These are phyloP conservation scores for Heterobasidion occidentale DNA, from an alignment of 1,284 basidiomycete genomes.

Conservation along the genomic window DNA sequence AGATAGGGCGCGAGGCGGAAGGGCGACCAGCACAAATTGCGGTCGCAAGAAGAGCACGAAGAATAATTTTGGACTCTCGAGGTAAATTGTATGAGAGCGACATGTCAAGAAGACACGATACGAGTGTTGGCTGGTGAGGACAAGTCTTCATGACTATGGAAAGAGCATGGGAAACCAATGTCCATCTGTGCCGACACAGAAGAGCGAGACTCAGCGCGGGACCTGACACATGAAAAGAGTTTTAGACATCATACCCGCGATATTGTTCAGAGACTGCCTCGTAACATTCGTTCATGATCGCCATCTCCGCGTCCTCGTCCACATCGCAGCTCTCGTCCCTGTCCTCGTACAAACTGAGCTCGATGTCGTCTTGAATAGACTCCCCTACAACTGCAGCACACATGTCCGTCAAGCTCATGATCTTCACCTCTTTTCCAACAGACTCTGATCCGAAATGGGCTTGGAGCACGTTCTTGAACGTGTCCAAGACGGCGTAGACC, in stretches of 20 bases:
- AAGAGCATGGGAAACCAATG: slow-evolving; percentile 43
- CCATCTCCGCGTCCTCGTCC: slow-evolving; percentile 21
- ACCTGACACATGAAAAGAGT: background rate
- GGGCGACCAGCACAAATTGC: slow-evolving; percentile 22
- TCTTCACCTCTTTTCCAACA: background rate
- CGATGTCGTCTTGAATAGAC: slow-evolving; percentile 29
- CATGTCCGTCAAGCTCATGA: slow-evolving; percentile 29
- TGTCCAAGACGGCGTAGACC: slow-evolving; percentile 43
- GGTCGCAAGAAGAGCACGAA: slow-evolving; percentile 27
- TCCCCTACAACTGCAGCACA: slow-evolving; percentile 42
- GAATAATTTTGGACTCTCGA: slow-evolving; percentile 34
- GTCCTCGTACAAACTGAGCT: slow-evolving; percentile 11
- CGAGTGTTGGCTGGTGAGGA: slow-evolving; percentile 35
- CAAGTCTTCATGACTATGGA: slow-evolving; percentile 36
- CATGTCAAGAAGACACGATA: slow-evolving; percentile 39
- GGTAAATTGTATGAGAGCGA: slow-evolving; percentile 31
- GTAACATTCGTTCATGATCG: slow-evolving; percentile 34
- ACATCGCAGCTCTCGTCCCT: slow-evolving; percentile 19
- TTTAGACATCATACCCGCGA: slow-evolving; percentile 32
- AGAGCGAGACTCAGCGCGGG: background rate
- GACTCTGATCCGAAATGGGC: slow-evolving; percentile 16
- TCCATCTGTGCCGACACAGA: slow-evolving; percentile 25
- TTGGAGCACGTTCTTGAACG: slow-evolving; percentile 41
- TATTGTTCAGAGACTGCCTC: slow-evolving; percentile 39
- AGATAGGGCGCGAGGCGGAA: slow-evolving; percentile 20